Evolutionary conservation across 768 basidiomycete species (phyloP), one percentile per base, ranked within the genome.

Genomic region (Tulasnella sp.): DNA sequence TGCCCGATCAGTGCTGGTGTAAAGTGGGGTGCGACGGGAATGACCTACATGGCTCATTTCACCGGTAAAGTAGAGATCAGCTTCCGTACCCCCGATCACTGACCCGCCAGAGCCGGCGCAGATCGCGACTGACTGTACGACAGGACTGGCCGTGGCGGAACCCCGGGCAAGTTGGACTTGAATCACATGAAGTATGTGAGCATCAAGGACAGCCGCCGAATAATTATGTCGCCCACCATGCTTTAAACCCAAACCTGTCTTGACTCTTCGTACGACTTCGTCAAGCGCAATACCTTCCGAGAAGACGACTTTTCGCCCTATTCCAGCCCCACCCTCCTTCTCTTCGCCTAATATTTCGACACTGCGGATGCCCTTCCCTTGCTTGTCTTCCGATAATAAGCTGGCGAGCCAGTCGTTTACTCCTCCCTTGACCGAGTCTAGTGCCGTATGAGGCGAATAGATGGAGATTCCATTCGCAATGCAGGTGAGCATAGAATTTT

Each of bases 61-160:
- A 12, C 97, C 97, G 2, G 97, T 98, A 83, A 96, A 89, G 85
- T 94, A 96, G 37, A 96, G 90, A 85, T 98, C 96, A 54, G 96
- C 96, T 72, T 90, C 86, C 54, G 90, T 88, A 75, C 91, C 92
- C 28, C 88, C 85, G 74, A 98, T 89, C 85, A 97, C 88, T 69
- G 92, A 93, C 1, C 91, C 93, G 75, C 96, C 97, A 41, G 93
- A 93, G 48, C 97, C 97, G 48, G 96, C 96, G 85, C 97, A 98
- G 81, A 98, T 92, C 76, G 94, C 96, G 80, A 98, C 89, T 41
- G 91, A 91, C 79, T 87, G 86, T 76, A 93, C 83, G 82, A 85
- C 83, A 89, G 85, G 80, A 81, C 81, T 93, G 93, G 84, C 64
- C 28, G 31, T 41, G 34, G 50, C 31, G 41, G 81, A 75, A 44